Conservation (phyloP, 495 filamentous ascomycete species). For the Penicillium steckii region DNA sequence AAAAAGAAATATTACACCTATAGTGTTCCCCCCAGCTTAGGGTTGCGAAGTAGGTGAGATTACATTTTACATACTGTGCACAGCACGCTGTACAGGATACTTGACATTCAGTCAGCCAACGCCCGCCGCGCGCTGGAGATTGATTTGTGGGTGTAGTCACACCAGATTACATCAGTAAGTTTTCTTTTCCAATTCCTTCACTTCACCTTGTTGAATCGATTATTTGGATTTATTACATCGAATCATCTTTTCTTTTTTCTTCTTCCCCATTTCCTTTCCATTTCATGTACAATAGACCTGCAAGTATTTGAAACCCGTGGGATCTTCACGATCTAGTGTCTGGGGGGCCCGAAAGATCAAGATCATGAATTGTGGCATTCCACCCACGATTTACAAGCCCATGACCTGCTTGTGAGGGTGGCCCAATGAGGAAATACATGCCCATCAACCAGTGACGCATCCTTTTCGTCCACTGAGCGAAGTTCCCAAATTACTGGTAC, state of each 20-base stretch:
- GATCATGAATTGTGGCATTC: slow-evolving; percentile 6
- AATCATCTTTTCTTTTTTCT: slow-evolving; percentile 7
- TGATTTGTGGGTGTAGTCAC: slow-evolving; percentile 6
- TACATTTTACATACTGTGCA: neutral
- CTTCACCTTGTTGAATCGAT: slow-evolving; percentile 2
- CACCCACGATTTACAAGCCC: neutral
- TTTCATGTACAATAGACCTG: neutral
- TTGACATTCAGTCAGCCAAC: slow-evolving; percentile 1
- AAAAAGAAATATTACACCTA: neutral
- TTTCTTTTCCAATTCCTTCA: neutral
- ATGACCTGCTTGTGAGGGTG: slow-evolving; percentile 9
- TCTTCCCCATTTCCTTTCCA: slow-evolving; percentile 13
- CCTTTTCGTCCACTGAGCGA: slow-evolving; percentile 6
- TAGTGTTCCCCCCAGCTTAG: neutral
- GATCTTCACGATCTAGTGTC: slow-evolving; percentile 13
- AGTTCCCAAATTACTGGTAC: slow-evolving; percentile 3
- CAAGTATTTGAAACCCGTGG: neutral
- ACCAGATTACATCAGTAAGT: slow-evolving; percentile 24
- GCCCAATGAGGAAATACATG: slow-evolving; percentile 15
- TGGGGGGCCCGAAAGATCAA: neutral
- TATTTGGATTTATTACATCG: slow-evolving; percentile 1
- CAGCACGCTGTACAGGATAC: slow-evolving; percentile 1
- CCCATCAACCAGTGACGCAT: slow-evolving; percentile 21
- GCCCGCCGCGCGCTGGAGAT: slow-evolving; percentile 1
- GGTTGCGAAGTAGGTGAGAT: slow-evolving; percentile 1